Conservation (phyloP, 495 filamentous ascomycete genomes). For the Xylaria grammica region DNA sequence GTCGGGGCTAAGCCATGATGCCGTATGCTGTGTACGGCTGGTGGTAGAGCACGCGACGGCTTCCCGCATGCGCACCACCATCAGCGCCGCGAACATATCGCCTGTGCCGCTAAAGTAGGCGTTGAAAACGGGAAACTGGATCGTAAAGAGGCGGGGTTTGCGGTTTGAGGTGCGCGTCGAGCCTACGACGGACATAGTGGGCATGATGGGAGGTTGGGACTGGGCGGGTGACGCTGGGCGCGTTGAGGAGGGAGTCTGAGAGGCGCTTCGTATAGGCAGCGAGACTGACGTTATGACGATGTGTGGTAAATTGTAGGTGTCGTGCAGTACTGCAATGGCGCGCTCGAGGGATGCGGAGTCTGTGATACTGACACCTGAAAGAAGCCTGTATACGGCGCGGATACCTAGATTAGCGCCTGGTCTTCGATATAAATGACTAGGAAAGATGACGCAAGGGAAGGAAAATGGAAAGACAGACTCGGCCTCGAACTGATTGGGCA, state of each 20-base stretch:
- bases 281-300: conserved; percentile 89
- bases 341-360: conserved; percentile 71
- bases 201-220: conserved; percentile 34
- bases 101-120: conserved; percentile 95
- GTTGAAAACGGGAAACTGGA: conserved; percentile 84
- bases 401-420: neutral
- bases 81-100: conserved; percentile 97
- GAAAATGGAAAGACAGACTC: conserved; percentile 64
- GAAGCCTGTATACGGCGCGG: conserved; percentile 56
- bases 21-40: conserved; percentile 46
- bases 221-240: conserved; percentile 38
- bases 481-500: conserved; percentile 97
- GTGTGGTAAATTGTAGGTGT: conserved; percentile 78
- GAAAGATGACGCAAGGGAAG: neutral
- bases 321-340: conserved; percentile 80
- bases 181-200: conserved; percentile 74
- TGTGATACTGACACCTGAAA: conserved; percentile 80
- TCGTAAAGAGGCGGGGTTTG: conserved; percentile 75
- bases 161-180: conserved; percentile 70
- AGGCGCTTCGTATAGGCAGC: conserved; percentile 40
- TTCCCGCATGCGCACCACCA: conserved; percentile 86
- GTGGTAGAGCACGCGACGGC: conserved; percentile 53
- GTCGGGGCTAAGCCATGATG: conserved; percentile 73
- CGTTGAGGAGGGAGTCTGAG: conserved; percentile 33
- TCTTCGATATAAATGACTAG: neutral